These are phyloP conservation scores for Tulasnella sp. DNA, from an alignment of 768 basidiomycete species.

Conservation along the genomic window DNA sequence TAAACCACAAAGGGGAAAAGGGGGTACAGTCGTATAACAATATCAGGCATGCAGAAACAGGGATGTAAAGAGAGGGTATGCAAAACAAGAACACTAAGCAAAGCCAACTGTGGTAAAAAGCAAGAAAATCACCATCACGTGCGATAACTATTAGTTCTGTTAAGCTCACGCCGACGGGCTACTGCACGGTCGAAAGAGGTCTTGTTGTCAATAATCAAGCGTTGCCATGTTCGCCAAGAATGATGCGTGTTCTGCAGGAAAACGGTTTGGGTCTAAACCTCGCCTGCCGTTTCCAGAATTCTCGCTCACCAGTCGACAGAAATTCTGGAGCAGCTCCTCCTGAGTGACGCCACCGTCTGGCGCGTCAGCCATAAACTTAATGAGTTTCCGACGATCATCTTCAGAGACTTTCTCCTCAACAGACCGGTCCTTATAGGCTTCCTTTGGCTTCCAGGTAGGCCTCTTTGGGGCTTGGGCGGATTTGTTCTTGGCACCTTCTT, in stretches of 20 bases:
- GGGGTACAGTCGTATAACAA: not conserved
- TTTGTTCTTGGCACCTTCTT: not conserved
- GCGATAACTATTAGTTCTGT: not conserved
- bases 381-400: slow-evolving; percentile 14
- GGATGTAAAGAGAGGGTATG: not conserved
- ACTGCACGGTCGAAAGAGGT: slow-evolving; percentile 20
- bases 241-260: not conserved
- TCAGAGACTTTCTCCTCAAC: slow-evolving; percentile 9
- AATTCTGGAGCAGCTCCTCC: slow-evolving; percentile 21
- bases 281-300: not conserved
- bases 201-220: slow-evolving; percentile 14
- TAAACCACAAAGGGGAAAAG: not conserved
- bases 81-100: not conserved
- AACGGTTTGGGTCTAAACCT: not conserved
- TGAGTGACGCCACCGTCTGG: slow-evolving; percentile 14
- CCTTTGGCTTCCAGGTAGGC: slow-evolving; percentile 12
- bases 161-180: not conserved
- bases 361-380: slow-evolving; percentile 23
- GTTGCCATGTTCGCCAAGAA: slow-evolving; percentile 24
- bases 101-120: not conserved
- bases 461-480: not conserved
- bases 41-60: not conserved
- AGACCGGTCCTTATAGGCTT: not conserved
- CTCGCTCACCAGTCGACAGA: slow-evolving; percentile 6
- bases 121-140: not conserved